Conservation (phyloP, 2,329 filamentous ascomycete species). For the Fusarium nisikadoi region DNA sequence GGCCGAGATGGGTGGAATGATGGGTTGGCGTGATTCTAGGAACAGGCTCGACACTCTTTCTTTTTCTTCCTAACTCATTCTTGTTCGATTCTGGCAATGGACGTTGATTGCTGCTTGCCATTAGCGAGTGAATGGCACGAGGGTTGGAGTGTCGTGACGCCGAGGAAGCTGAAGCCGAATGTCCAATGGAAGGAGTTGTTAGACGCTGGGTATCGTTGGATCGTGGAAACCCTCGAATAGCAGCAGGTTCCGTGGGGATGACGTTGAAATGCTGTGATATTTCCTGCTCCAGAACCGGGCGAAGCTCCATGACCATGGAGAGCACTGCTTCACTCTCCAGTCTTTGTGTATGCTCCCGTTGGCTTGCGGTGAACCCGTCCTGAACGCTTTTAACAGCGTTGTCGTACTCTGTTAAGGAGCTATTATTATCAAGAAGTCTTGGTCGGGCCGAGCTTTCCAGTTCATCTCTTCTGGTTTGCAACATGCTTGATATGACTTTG, state of each 20-base stretch:
- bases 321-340: constrained; percentile 25
- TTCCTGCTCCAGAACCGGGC: background rate
- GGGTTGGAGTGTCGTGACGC: accelerated
- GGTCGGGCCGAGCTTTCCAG: background rate
- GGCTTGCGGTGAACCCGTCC: background rate
- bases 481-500: background rate
- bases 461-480: constrained; percentile 12
- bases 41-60: background rate
- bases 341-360: background rate
- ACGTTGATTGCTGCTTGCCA: accelerated
- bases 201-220: background rate
- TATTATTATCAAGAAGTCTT: background rate
- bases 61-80: background rate
- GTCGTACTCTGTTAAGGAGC: background rate
- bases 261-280: background rate
- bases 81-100: background rate
- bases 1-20: background rate
- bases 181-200: background rate
- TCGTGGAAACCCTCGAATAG: background rate
- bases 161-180: background rate
- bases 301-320: constrained; percentile 27
- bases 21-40: background rate
- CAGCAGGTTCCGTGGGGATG: background rate
- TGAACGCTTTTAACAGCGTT: background rate
- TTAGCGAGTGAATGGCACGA: accelerated